phyloP scores from a whole-genome alignment of 768 basidiomycete species.

The Termitomyces sp. region DNA sequence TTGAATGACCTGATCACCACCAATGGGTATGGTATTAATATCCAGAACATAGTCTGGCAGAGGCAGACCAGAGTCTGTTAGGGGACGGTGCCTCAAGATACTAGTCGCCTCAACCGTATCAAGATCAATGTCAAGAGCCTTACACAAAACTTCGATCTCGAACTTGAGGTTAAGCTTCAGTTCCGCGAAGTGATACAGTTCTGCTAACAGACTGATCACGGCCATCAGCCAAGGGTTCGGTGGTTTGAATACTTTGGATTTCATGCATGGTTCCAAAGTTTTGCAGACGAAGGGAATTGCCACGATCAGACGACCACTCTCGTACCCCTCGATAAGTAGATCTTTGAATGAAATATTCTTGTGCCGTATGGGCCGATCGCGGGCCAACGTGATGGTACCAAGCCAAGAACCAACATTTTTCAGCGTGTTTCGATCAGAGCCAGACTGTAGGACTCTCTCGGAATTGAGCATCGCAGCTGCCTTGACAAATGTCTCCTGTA shows the following conservation, averaged over 20 bases:
- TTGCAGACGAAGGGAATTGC: conserved; percentile 99
- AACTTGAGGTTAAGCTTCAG: conserved; percentile 96
- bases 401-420: conserved; percentile 97
- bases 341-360: conserved; percentile 97
- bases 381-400: conserved; percentile 88
- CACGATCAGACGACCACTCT: conserved; percentile 84
- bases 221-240: conserved; percentile 99
- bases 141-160: conserved; percentile 97
- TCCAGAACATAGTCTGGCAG: conserved; percentile 80
- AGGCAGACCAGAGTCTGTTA: conserved; percentile 57
- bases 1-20: conserved; percentile 57
- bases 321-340: conserved; percentile 93
- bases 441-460: conserved; percentile 83
- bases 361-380: conserved; percentile 89
- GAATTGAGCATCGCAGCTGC: conserved; percentile 85
- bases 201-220: conserved; percentile 84
- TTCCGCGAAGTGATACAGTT: conserved; percentile 97
- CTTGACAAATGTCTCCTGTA: conserved; percentile 94
- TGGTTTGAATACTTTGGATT: conserved; percentile 89
- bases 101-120: conserved; percentile 81
- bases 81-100: conserved; percentile 74
- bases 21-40: conserved; percentile 76
- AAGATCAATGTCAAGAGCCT: conserved; percentile 83
- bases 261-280: conserved; percentile 84
- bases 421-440: conserved; percentile 78